These are phyloP conservation scores for Zangia roseola DNA, from an alignment of 768 basidiomycete genomes.

Conservation along the genomic window DNA sequence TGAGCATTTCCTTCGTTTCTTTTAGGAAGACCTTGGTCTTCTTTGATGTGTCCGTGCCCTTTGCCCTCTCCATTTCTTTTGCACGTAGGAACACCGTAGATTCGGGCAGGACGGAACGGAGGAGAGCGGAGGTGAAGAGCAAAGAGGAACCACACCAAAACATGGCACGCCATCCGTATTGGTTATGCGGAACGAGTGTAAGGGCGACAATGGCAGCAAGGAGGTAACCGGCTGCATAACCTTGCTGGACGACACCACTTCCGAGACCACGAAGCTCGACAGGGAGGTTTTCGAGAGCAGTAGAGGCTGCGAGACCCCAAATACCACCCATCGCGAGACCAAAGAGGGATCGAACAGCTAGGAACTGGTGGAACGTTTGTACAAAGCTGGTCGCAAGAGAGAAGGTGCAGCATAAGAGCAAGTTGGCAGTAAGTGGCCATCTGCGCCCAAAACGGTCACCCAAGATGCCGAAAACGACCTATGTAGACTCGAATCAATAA, in stretches of 20 bases:
- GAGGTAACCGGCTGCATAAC: conserved; percentile 88
- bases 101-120: conserved; percentile 76
- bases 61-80: conserved; percentile 48
- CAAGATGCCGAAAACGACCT: conserved; percentile 72
- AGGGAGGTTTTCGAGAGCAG: conserved; percentile 87
- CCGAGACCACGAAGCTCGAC: conserved; percentile 86
- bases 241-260: conserved; percentile 86
- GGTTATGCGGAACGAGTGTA: conserved; percentile 42
- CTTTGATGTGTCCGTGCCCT: conserved; percentile 33
- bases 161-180: conserved; percentile 64
- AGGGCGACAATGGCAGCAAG: conserved; percentile 84
- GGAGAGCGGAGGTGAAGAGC: conserved; percentile 61
- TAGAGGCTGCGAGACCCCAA: conserved; percentile 84
- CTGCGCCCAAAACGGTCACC: conserved; percentile 91
- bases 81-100: conserved; percentile 71
- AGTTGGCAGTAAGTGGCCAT: conserved; percentile 84
- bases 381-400: conserved; percentile 83
- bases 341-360: conserved; percentile 79
- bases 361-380: conserved; percentile 71
- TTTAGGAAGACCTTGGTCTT: conserved; percentile 72
- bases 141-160: conserved; percentile 82
- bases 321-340: conserved; percentile 89
- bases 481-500: background rate
- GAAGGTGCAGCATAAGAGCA: conserved; percentile 67
- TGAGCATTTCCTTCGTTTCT: conserved; percentile 77